Evolutionary conservation across 768 basidiomycete genomes (phyloP), one percentile per base, ranked within the genome.

Genomic region (Kwoniella sp.): DNA sequence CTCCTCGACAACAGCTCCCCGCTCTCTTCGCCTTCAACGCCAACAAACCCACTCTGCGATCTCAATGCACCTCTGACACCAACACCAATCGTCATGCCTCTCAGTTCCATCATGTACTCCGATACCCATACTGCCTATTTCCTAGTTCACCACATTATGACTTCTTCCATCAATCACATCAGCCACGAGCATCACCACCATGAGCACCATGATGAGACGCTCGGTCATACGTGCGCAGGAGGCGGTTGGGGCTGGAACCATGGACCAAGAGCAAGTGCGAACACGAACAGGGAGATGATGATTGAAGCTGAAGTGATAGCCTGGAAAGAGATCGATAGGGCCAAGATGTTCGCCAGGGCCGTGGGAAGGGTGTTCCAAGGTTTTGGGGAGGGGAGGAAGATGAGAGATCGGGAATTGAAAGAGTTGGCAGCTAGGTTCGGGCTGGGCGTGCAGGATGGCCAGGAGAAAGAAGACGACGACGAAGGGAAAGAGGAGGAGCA

Each of bases 291-390:
- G 27, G 54, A 55, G 8, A 15, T 59, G 15, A 22, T 46, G n/a
- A 33, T 12, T 15, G 68, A 73, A 37, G 70, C 69, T 0, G 72
- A 76, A 52, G 66, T 70, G 17, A 26, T 70, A 33, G 74, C 67
- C 2, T 72, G 68, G 65, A 59, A 55, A 21, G 74, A 76, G 58
- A 54, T 76, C 21, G 64, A 64, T 57, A 59, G 66, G 30, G 74
- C 63, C 0, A 67, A 68, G 46, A 53, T 59, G 44, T 73, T 73
- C 53, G 49, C 60, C 1, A 55, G 70, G 13, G 68, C 29, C 4
- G 53, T 76, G 22, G 74, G 74, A 0, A 37, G 55, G 50, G 68
- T 70, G 70, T 68, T 71, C 51, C 63, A 52, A 19, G 5, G 24
- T 22, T 24, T 51, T 17, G 33, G 36, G 4, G 29, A n/a, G n/a